These are phyloP conservation scores for Globisporangium abappressorium DNA, from an alignment of 352 stramenopile species.

Conservation along the genomic window DNA sequence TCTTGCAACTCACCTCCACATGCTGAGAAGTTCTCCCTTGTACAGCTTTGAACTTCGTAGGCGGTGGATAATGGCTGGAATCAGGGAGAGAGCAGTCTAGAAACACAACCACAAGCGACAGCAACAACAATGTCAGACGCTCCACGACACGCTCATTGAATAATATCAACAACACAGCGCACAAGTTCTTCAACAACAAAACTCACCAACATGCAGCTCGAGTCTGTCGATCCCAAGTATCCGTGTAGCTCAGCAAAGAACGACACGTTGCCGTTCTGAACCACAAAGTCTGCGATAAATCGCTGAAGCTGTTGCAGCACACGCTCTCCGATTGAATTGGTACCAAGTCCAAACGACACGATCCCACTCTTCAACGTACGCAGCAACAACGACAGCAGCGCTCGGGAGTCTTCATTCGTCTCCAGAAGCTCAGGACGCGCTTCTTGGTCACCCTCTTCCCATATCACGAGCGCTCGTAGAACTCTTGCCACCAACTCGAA, in stretches of 20 bases:
- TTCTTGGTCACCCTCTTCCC: not conserved
- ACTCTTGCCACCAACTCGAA: not conserved
- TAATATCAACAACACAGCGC: not conserved
- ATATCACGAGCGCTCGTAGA: not conserved
- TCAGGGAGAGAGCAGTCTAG: conserved; percentile 6
- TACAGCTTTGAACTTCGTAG: not conserved
- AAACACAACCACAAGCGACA: not conserved
- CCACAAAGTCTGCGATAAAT: conserved; percentile 33
- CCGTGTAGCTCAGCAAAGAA: not conserved
- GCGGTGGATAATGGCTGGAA: not conserved
- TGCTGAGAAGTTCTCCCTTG: not conserved
- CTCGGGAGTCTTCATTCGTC: conserved; percentile 4
- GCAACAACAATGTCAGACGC: not conserved
- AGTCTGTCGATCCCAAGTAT: not conserved
- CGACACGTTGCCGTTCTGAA: conserved; percentile 10
- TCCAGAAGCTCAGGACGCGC: conserved; percentile 5
- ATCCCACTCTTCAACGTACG: not conserved
- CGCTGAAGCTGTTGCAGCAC: conserved; percentile 16
- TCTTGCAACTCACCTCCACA: conserved; percentile 9
- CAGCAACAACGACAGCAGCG: conserved; percentile 32
- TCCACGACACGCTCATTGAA: not conserved
- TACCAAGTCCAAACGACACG: not conserved
- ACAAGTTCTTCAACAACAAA: not conserved
- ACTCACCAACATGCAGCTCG: conserved; percentile 3
- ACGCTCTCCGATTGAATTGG: not conserved